Base-by-base conservation (phyloP, 2,329 filamentous ascomycete species). In the Hymenoscyphus scutula region DNA sequence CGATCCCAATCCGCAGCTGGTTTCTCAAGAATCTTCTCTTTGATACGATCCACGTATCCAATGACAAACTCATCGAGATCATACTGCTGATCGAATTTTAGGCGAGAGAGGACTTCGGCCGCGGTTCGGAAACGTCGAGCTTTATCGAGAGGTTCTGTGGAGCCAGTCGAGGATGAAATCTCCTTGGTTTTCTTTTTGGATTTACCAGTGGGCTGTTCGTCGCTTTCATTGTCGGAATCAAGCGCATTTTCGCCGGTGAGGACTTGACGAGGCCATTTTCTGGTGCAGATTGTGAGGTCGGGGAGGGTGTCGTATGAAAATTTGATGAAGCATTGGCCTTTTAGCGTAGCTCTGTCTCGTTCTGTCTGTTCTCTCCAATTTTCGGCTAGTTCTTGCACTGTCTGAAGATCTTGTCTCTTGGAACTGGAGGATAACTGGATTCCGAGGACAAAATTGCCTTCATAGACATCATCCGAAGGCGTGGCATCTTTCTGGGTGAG, bases 61-160 rank as follows among this genome's bases (percentile, higher is more conserved):
- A 71, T 60, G 3, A 65, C 63, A 15, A 56, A 71, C 17, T 67
- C 64, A 45, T 71, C 69, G n/a, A 71, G 61, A 11, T 65, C 62
- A 56, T 65, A 69, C 3, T 23, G 32, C 10, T n/a, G 17, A 37
- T 70, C 69, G 23, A 66, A 60, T 29, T 63, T 60, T 6, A 71
- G 58, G 23, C 69, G 67, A 19, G 60, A 64, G n/a, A 70, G 62
- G 6, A 71, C 60, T 51, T 69, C 65, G 2, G 55, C n/a, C 2
- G 68, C 67, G 1, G 67, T 57, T 5, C 67, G 67, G 41, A 70
- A 61, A 19, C 59, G 60, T 11, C 8, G 19, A 19, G 32, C 54
- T 59, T 61, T 61, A 17, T 57, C 54, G 34, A n/a, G 34, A 27
- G 25, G 32, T 19, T 23, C 17, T 17, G 5, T 27, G 41, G 34